A percentile compares a stretch with the other conserved stretches of the same genome.
Conservation (phyloP, 2,329 filamentous ascomycete species). For the Sordariomycetes sp. region DNA sequence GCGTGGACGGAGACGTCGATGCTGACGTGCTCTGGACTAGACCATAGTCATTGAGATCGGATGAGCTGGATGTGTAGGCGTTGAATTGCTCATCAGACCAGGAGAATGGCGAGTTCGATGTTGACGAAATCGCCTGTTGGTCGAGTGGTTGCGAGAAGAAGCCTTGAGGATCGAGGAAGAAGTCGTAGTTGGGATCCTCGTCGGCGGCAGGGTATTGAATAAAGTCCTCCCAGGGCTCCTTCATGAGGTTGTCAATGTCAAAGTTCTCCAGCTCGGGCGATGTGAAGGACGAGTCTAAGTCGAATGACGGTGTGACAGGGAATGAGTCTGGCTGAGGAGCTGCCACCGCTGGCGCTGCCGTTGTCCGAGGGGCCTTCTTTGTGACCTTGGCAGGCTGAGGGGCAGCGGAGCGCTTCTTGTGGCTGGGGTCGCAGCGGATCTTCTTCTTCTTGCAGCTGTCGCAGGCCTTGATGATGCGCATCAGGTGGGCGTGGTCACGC, state of each 20-base stretch:
- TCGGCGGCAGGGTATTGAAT: conserved; percentile 29
- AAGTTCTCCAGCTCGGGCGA: neutral
- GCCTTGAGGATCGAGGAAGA: conserved; percentile 32
- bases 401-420: conserved; percentile 36
- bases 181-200: conserved; percentile 31
- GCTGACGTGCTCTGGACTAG: conserved; percentile 2
- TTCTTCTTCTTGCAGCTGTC: conserved; percentile 55
- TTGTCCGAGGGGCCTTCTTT: conserved; percentile 26
- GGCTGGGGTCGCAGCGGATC: conserved; percentile 51
- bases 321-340: conserved; percentile 2
- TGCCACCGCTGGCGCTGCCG: conserved; percentile 12
- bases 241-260: neutral
- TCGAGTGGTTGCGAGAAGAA: conserved; percentile 22
- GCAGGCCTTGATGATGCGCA: conserved; percentile 61
- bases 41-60: neutral
- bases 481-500: conserved; percentile 56
- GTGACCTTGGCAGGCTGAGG: conserved; percentile 18
- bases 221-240: conserved; percentile 35
- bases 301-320: conserved; percentile 1
- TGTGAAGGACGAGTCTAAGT: neutral
- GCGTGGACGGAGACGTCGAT: neutral
- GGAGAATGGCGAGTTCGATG: neutral
- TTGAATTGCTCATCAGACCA: neutral
- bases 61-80: conserved; percentile 15
- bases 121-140: neutral